Conservation (phyloP, 2,329 filamentous ascomycete species). For the Alternaria alternata region DNA sequence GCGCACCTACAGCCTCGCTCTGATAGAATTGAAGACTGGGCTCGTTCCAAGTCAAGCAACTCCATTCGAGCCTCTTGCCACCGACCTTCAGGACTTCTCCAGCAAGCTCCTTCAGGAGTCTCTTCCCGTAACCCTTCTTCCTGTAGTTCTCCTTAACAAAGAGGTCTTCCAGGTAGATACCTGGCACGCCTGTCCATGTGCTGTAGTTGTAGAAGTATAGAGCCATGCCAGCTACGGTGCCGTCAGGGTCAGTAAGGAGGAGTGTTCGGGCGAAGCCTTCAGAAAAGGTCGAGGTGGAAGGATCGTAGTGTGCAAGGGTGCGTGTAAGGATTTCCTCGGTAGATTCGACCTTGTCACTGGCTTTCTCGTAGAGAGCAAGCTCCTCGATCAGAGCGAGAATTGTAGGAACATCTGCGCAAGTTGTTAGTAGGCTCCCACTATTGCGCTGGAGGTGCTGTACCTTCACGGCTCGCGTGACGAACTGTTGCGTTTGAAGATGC, state of each 20-base stretch:
- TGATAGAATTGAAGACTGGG: slow-evolving; percentile 86
- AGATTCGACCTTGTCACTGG: slow-evolving; percentile 75
- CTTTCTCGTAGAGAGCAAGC: slow-evolving; percentile 87
- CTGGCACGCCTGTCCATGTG: slow-evolving; percentile 87
- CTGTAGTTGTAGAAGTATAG: slow-evolving; percentile 96
- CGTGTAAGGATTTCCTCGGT: slow-evolving; percentile 75
- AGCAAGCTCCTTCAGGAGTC: slow-evolving; percentile 78
- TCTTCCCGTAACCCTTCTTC: slow-evolving; percentile 80
- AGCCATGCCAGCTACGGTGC: slow-evolving; percentile 74
- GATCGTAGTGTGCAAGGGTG: slow-evolving; percentile 80
- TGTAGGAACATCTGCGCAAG: slow-evolving; percentile 72
- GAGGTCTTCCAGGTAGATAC: slow-evolving; percentile 94
- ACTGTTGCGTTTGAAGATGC: slow-evolving; percentile 51
- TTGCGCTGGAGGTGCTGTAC: slow-evolving; percentile 47
- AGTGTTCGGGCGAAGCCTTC: slow-evolving; percentile 78
- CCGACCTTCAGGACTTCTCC: slow-evolving; percentile 76
- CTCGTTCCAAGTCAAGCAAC: slow-evolving; percentile 91
- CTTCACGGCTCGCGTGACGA: slow-evolving; percentile 68
- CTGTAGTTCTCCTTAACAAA: slow-evolving; percentile 77
- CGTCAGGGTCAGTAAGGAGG: slow-evolving; percentile 61
- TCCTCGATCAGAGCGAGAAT: slow-evolving; percentile 85
- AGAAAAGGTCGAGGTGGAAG: slow-evolving; percentile 51
- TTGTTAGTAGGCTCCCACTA: slow-evolving; percentile 1
- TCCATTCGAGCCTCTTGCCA: slow-evolving; percentile 86
- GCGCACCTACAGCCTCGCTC: slow-evolving; percentile 65